phyloP scores from a whole-genome alignment of 768 basidiomycete species.

The Mycena latifolia region DNA sequence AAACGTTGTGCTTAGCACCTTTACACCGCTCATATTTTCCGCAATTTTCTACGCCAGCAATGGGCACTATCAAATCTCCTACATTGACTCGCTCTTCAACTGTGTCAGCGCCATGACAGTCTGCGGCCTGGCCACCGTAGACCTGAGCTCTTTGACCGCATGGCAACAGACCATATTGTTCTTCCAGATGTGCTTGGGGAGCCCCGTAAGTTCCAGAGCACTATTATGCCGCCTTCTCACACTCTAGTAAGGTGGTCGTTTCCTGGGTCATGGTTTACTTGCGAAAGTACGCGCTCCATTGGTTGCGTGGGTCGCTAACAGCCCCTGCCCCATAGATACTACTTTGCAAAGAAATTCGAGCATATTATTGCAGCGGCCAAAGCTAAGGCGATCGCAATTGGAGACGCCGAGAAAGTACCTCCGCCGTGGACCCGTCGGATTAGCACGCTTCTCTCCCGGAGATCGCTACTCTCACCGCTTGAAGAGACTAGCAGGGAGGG shows the following conservation, averaged over 20 bases:
- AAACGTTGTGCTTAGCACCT: conserved; percentile 59
- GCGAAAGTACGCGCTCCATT: conserved; percentile 64
- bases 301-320: background rate
- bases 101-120: conserved; percentile 84
- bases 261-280: conserved; percentile 89
- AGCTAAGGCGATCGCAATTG: conserved; percentile 40
- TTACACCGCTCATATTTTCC: conserved; percentile 84
- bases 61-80: conserved; percentile 76
- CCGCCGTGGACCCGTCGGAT: conserved; percentile 45
- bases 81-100: conserved; percentile 84
- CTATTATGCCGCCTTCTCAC: conserved; percentile 14
- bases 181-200: conserved; percentile 83
- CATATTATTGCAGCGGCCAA: conserved; percentile 64
- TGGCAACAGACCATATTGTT: conserved; percentile 82
- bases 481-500: conserved; percentile 38
- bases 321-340: conserved; percentile 61
- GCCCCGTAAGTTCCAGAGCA: conserved; percentile 66
- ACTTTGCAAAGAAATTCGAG: conserved; percentile 78
- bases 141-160: conserved; percentile 74
- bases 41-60: conserved; percentile 88
- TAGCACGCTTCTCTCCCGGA: conserved; percentile 47
- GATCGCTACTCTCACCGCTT: conserved; percentile 42
- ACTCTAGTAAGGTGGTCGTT: conserved; percentile 69
- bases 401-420: conserved; percentile 37
- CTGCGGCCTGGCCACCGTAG: conserved; percentile 79